Base-by-base conservation (phyloP, 108 stramenopile genomes). In the Schizochytrium sp. region DNA sequence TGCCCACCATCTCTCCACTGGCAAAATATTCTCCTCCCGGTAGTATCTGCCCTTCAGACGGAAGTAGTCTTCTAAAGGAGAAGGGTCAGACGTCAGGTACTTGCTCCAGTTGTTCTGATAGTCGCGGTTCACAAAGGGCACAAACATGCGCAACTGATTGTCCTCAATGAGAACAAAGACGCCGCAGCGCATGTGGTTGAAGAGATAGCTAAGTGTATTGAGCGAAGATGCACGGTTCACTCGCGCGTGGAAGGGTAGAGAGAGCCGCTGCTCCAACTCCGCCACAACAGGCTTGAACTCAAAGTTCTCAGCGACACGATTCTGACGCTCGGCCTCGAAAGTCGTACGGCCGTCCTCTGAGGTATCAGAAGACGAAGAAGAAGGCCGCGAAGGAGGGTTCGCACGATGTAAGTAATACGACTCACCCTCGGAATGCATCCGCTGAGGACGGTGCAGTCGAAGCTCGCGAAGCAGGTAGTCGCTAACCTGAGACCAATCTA, bases 171-270 rank as follows among this genome's bases (percentile, higher is more conserved):
- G 95, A 72, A 99, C 98, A 90, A 95, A 97, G 61, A 99, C 98
- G 44, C 99, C 99, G 90, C 98, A 99, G 89, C 97, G 98, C 99
- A 99, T 99, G 93, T 99, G 99, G 93, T 95, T 92, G 89, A 98
- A 99, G 45, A 98, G 95, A 92, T 99, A 99, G 87, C 95, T 94
- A 72, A 99, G 94, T 1, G 97, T 97, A 72, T 91, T 90, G n/a
- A 72, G 3, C 42, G 87, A 57, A 40, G 90, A 89, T 13, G 4
- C 73, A 5, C 44, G 57, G 49, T 87, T 72, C 56, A 87, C 28
- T 38, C 15, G 17, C 45, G 40, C 91, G 72, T 94, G 94, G 13
- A 94, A 61, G 2, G 92, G 92, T 17, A 94, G 88, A 55, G 91
- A 50, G 12, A 93, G 88, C n/a, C 93, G 49, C 56, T 56, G 28